Percentiles rank a stretch among this genome's conserved stretches.
These are phyloP conservation scores for Trichoderma cornu-damae DNA, from an alignment of 2,329 filamentous ascomycete species.

Conservation along the genomic window DNA sequence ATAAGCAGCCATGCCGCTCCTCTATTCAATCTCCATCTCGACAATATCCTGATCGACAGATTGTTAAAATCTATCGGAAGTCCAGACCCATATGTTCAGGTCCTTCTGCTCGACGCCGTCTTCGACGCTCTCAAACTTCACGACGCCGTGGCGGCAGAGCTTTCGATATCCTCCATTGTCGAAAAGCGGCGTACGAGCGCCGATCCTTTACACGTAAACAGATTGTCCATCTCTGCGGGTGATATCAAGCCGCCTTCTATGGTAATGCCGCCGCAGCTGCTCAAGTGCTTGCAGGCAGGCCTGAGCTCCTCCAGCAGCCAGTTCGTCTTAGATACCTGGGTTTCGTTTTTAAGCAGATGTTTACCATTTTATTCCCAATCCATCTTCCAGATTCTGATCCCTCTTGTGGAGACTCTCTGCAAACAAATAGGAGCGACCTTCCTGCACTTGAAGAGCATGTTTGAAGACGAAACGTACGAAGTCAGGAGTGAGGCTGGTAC, in stretches of 20 bases:
- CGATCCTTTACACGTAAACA: slow-evolving; percentile 39
- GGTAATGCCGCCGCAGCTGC: slow-evolving; percentile 62
- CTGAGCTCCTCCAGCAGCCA: slow-evolving; percentile 70
- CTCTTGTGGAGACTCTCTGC: slow-evolving; percentile 85
- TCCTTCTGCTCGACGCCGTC: slow-evolving; percentile 72
- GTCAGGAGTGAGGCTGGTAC: slow-evolving; percentile 26
- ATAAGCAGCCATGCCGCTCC: slow-evolving; percentile 56
- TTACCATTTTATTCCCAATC: slow-evolving; percentile 77
- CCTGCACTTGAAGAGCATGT: slow-evolving; percentile 61
- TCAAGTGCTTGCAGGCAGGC: slow-evolving; percentile 78
- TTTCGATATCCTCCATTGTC: slow-evolving; percentile 40
- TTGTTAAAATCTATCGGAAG: slow-evolving; percentile 57
- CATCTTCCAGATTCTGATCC: slow-evolving; percentile 86
- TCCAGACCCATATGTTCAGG: slow-evolving; percentile 66
- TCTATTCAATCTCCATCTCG: slow-evolving; percentile 61
- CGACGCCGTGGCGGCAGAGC: slow-evolving; percentile 38
- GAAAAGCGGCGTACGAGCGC: slow-evolving; percentile 44
- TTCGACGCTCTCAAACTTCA: slow-evolving; percentile 66
- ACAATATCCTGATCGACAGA: slow-evolving; percentile 64
- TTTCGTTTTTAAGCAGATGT: slow-evolving; percentile 75
- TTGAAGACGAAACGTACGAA: slow-evolving; percentile 37
- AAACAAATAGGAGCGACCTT: slow-evolving; percentile 70
- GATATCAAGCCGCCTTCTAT: slow-evolving; percentile 26
- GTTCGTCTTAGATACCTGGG: slow-evolving; percentile 83
- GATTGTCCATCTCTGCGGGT: slow-evolving; percentile 34